phyloP scores from a whole-genome alignment of 495 filamentous ascomycete genomes.

The Poronia punctata region DNA sequence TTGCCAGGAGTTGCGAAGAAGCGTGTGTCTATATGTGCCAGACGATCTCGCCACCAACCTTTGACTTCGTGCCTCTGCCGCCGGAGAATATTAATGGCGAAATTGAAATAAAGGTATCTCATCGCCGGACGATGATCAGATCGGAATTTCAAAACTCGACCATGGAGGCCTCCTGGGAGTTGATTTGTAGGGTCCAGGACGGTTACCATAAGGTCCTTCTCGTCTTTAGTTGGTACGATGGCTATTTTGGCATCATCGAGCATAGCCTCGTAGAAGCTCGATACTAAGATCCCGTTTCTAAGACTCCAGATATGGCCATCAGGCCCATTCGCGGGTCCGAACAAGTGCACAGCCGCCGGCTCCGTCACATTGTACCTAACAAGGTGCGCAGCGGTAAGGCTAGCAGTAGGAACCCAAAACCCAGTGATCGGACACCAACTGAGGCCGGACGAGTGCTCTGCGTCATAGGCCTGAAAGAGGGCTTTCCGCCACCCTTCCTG shows the following conservation, averaged over 20 bases:
- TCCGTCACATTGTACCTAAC: background rate
- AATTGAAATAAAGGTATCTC: conserved; percentile 1
- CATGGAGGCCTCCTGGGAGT: background rate
- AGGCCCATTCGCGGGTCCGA: background rate
- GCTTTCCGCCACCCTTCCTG: background rate
- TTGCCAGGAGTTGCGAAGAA: conserved; percentile 3
- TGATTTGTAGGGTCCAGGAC: background rate
- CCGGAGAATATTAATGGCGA: background rate
- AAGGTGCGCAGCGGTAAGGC: background rate
- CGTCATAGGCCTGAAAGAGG: background rate
- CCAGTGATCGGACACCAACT: conserved; percentile 4
- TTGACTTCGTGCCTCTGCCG: background rate
- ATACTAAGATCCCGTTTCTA: background rate
- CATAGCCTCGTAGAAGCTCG: background rate
- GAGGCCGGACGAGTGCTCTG: background rate
- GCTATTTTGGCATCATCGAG: conserved; percentile 1
- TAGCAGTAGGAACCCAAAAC: too few species aligned
- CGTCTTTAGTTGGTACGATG: conserved; percentile 1
- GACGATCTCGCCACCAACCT: conserved; percentile 2
- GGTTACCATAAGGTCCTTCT: background rate
- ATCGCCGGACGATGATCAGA: background rate
- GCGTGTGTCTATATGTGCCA: background rate
- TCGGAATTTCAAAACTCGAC: background rate
- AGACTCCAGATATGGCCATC: background rate
- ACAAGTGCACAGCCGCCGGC: background rate